These are phyloP conservation scores for Boletus vermiculosoides DNA, from an alignment of 768 basidiomycete species.

Conservation along the genomic window DNA sequence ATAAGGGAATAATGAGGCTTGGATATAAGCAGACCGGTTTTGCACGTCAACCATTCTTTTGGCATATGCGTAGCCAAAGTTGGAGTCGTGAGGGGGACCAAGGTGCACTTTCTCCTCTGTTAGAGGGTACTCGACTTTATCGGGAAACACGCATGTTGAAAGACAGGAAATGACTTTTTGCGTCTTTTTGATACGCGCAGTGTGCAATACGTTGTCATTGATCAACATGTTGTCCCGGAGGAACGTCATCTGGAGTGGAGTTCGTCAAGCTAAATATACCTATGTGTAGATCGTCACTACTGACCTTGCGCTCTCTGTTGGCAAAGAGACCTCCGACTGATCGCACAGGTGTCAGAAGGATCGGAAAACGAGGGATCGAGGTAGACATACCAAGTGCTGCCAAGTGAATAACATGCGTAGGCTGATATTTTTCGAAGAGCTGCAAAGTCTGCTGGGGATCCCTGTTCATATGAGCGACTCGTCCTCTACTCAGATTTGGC, in stretches of 20 bases:
- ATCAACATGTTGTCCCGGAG: constrained; percentile 93
- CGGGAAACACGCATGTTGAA: constrained; percentile 97
- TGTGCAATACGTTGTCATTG: constrained; percentile 90
- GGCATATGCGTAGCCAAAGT: constrained; percentile 96
- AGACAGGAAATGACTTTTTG: constrained; percentile 91
- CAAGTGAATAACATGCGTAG: constrained; percentile 95
- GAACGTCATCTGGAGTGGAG: constrained; percentile 67
- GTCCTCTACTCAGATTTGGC: background rate
- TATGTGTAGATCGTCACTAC: constrained; percentile 2
- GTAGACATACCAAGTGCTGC: constrained; percentile 77
- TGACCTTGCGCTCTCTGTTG: constrained; percentile 92
- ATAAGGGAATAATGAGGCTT: too few relatives aligned
- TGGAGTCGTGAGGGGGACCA: constrained; percentile 90
- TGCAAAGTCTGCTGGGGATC: constrained; percentile 65
- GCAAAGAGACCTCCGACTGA: constrained; percentile 92
- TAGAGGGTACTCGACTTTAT: constrained; percentile 90
- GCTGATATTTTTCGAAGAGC: constrained; percentile 88
- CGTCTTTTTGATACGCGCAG: constrained; percentile 60
- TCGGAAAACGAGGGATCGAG: background rate
- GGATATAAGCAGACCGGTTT: constrained; percentile 66
- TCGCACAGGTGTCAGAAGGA: constrained; percentile 6
- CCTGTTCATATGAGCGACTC: constrained; percentile 38
- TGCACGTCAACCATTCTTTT: constrained; percentile 95
- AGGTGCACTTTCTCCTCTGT: constrained; percentile 91
- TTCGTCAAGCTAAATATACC: constrained; percentile 2